Evolutionary conservation across 2,329 filamentous ascomycete species (phyloP).

Genomic region (Aspergillus fijiensis): DNA sequence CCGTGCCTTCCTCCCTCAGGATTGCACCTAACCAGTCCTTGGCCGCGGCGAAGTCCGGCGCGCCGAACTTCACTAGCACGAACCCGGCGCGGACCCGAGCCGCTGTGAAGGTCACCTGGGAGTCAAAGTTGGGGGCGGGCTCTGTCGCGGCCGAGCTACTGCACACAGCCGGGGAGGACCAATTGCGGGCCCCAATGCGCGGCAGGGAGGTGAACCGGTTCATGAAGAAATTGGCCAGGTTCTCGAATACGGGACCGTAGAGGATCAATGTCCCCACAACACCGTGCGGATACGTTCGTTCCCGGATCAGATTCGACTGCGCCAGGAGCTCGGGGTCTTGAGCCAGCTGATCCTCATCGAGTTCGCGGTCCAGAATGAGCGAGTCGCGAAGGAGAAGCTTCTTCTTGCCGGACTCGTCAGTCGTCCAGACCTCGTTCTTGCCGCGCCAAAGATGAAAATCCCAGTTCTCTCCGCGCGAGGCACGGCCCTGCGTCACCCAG

Average conservation of each 20-base stretch:
- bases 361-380: constrained; percentile 66
- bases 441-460: constrained; percentile 75
- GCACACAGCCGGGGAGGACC: constrained; percentile 41
- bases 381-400: constrained; percentile 82
- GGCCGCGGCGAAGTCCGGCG: constrained; percentile 75
- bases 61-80: constrained; percentile 87
- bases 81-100: constrained; percentile 73
- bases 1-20: constrained; percentile 70
- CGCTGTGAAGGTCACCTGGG: constrained; percentile 74
- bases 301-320: constrained; percentile 32
- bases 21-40: constrained; percentile 76
- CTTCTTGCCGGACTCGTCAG: constrained; percentile 38
- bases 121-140: constrained; percentile 40
- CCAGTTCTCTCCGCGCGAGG: constrained; percentile 86
- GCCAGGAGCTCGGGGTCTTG: constrained; percentile 25
- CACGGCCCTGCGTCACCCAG: constrained; percentile 89
- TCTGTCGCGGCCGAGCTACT: constrained; percentile 19
- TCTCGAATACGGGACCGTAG: constrained; percentile 67
- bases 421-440: constrained; percentile 71
- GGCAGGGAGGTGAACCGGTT: constrained; percentile 75
- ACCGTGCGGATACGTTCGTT: constrained; percentile 71
- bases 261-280: constrained; percentile 85
- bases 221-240: constrained; percentile 71
- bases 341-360: constrained; percentile 29
- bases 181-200: constrained; percentile 79